A percentile compares a stretch with the other conserved stretches of the same genome.
These are phyloP conservation scores for Dipteronia sinensis DNA, from an alignment of 345 rosid species.

Conservation along the genomic window DNA sequence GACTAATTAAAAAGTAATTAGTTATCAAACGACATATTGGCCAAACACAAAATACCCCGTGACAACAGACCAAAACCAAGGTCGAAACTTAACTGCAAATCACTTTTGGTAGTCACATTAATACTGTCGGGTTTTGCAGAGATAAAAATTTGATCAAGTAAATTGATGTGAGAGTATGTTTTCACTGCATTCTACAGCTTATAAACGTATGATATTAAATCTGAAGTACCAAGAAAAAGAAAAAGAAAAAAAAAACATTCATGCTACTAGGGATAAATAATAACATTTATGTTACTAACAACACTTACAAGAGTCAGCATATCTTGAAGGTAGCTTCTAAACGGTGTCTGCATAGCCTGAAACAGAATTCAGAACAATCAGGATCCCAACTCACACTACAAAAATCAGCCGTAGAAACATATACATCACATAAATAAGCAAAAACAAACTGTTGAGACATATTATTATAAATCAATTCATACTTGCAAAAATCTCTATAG, in stretches of 20 bases:
- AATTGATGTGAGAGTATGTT: neutral
- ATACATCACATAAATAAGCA: neutral
- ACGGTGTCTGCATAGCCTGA: slow-evolving; percentile 90
- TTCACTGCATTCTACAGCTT: neutral
- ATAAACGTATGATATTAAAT: neutral
- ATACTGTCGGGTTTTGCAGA: neutral
- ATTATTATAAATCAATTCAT: neutral
- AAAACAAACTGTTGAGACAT: neutral
- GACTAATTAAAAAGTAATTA: no score
- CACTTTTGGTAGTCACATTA: neutral
- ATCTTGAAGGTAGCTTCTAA: slow-evolving; percentile 85
- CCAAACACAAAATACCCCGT: neutral
- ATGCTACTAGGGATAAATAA: neutral
- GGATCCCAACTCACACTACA: neutral
- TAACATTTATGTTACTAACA: neutral
- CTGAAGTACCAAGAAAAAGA: neutral
- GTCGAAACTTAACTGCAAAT: neutral
- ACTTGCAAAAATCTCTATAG: neutral
- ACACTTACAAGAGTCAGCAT: slow-evolving; percentile 87
- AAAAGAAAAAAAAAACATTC: no score
- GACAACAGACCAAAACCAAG: neutral
- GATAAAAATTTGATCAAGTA: neutral
- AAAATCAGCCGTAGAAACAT: neutral
- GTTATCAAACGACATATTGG: neutral
- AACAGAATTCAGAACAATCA: neutral